Conservation (phyloP, 306 rosid genomes). For the Lagenaria siceraria region DNA sequence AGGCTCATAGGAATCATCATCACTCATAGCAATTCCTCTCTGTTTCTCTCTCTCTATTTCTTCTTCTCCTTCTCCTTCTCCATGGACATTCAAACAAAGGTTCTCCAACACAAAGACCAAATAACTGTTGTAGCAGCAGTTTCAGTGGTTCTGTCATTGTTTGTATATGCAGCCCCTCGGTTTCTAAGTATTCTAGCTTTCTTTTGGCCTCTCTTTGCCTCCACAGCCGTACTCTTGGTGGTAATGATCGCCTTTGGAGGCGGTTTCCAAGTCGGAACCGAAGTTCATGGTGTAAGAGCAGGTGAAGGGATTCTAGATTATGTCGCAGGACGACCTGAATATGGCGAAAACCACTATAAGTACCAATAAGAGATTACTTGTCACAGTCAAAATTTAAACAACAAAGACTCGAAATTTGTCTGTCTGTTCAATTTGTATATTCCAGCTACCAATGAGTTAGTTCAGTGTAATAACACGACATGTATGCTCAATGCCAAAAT, state of each 20-base stretch:
- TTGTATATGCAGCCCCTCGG: constrained; percentile 50
- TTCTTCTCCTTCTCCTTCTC: neutral
- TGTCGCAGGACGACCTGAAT: constrained; percentile 41
- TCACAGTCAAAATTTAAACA: neutral
- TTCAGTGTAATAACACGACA: neutral
- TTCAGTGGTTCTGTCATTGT: constrained; percentile 25
- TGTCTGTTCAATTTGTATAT: neutral
- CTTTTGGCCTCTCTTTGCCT: constrained; percentile 82
- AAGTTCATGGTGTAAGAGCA: constrained; percentile 36
- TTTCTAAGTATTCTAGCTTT: constrained; percentile 41
- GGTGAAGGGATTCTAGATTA: constrained; percentile 65
- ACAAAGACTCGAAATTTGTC: neutral
- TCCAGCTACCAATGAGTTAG: neutral
- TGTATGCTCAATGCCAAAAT: neutral
- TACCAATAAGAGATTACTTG: neutral
- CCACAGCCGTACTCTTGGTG: constrained; percentile 56
- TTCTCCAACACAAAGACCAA: constrained; percentile 47
- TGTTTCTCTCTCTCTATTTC: neutral
- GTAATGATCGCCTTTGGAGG: constrained; percentile 48
- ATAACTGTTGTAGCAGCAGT: constrained; percentile 33
- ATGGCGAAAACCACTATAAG: neutral
- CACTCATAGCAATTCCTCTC: neutral
- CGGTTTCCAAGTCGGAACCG: constrained; percentile 34
- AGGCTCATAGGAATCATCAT: neutral
- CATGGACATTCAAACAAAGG: constrained; percentile 45